Conservation (phyloP, 2,329 filamentous ascomycete species). For the Exophiala lecanii-corni region DNA sequence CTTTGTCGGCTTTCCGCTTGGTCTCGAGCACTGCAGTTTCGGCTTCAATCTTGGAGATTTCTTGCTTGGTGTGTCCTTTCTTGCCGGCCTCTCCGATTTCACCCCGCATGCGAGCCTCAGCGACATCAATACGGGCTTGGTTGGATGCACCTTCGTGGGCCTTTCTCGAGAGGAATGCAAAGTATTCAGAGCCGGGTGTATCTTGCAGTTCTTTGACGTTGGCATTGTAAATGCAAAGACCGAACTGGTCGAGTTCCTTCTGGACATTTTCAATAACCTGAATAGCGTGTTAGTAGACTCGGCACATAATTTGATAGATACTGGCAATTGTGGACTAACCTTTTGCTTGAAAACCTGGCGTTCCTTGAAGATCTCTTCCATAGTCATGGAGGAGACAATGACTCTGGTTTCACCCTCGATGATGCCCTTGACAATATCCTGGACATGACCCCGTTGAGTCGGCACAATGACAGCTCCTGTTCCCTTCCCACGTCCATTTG, state of each 20-base stretch:
- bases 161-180: conserved; percentile 74
- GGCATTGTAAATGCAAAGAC: conserved; percentile 64
- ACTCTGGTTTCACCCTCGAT: conserved; percentile 84
- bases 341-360: conserved; percentile 71
- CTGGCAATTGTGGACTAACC: conserved; percentile 38
- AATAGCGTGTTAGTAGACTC: conserved; percentile 8
- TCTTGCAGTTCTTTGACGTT: conserved; percentile 87
- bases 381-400: conserved; percentile 82
- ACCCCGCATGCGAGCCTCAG: conserved; percentile 58
- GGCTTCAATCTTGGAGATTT: conserved; percentile 83
- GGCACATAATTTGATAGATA: no score
- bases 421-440: conserved; percentile 82
- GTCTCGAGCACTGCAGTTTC: conserved; percentile 81
- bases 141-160: conserved; percentile 81
- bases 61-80: conserved; percentile 74
- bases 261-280: conserved; percentile 68
- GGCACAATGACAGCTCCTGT: conserved; percentile 37
- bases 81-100: conserved; percentile 65
- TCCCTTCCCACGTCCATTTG: conserved; percentile 29
- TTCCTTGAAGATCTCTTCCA: conserved; percentile 83
- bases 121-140: conserved; percentile 64
- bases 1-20: conserved; percentile 76
- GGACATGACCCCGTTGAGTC: conserved; percentile 61
- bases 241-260: conserved; percentile 74
- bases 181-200: conserved; percentile 75